Conservation (phyloP, 345 rosid genomes). For the Heritiera littoralis region DNA sequence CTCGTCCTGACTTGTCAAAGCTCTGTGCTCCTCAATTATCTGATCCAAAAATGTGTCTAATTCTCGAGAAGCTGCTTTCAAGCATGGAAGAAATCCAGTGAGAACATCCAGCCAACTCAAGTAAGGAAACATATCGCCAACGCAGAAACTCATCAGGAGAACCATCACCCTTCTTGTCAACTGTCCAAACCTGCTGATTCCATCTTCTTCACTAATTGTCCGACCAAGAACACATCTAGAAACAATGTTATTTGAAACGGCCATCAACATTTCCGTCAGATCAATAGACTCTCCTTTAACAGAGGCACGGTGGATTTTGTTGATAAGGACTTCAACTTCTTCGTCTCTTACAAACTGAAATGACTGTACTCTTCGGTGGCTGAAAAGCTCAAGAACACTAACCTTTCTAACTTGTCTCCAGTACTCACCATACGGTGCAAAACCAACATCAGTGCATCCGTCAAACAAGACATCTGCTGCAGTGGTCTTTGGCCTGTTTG, state of each 20-base stretch:
- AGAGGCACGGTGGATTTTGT: background rate
- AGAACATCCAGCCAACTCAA: background rate
- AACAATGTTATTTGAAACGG: background rate
- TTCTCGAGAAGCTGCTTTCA: background rate
- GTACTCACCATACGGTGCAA: background rate
- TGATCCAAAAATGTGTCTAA: background rate
- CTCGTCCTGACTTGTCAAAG: background rate
- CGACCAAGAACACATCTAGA: background rate
- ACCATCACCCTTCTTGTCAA: background rate
- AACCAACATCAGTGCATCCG: background rate
- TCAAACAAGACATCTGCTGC: background rate
- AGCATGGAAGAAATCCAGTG: background rate
- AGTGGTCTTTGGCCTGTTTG: background rate
- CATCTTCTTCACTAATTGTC: background rate
- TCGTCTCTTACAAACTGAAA: background rate
- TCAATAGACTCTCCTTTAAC: background rate
- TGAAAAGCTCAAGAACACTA: background rate
- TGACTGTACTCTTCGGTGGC: background rate
- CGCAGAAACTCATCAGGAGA: background rate
- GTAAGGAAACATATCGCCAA: background rate
- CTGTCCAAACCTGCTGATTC: background rate
- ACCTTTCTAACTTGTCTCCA: background rate
- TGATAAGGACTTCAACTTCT: background rate
- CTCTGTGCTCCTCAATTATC: background rate
- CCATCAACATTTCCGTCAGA: background rate